Evolutionary conservation across 2,329 filamentous ascomycete species (phyloP).

Genomic region (Diaporthe amygdali): DNA sequence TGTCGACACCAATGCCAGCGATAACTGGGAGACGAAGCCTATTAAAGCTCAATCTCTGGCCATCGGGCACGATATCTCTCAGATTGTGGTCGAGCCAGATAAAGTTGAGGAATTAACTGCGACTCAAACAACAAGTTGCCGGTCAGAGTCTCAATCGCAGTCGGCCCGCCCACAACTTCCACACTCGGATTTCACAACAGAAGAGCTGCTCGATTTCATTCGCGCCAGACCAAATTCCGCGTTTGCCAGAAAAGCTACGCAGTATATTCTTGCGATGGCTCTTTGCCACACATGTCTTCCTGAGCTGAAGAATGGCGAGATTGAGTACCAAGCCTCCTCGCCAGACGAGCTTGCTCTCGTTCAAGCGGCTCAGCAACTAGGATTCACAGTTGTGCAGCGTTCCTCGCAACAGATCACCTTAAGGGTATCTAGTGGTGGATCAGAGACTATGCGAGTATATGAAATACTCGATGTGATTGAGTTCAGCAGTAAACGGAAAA

Average conservation of each 20-base stretch:
- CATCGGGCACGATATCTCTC: not conserved
- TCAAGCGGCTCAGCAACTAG: slow-evolving; percentile 82
- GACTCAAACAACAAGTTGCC: slow-evolving; percentile 39
- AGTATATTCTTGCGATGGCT: slow-evolving; percentile 84
- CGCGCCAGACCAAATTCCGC: slow-evolving; percentile 74
- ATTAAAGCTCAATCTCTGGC: slow-evolving; percentile 32
- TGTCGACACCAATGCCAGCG: slow-evolving; percentile 14
- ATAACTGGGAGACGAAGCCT: slow-evolving; percentile 30
- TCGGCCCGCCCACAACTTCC: slow-evolving; percentile 53
- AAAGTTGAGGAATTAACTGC: slow-evolving; percentile 24
- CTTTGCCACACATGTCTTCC: slow-evolving; percentile 92
- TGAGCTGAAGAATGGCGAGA: slow-evolving; percentile 71
- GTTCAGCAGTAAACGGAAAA: slow-evolving; percentile 86
- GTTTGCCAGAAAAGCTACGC: slow-evolving; percentile 79
- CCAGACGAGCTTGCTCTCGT: slow-evolving; percentile 90
- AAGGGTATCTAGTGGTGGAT: slow-evolving; percentile 42
- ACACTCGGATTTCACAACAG: slow-evolving; percentile 67
- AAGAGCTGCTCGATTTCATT: slow-evolving; percentile 80
- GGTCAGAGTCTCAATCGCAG: slow-evolving; percentile 56
- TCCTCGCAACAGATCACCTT: slow-evolving; percentile 72
- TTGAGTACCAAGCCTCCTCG: slow-evolving; percentile 79
- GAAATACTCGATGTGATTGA: slow-evolving; percentile 87
- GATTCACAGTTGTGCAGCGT: slow-evolving; percentile 77
- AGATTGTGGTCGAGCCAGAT: slow-evolving; percentile 27
- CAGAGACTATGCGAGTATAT: slow-evolving; percentile 59